Evolutionary conservation across 2,329 filamentous ascomycete genomes (phyloP).

Genomic region (Botrytis porri): DNA sequence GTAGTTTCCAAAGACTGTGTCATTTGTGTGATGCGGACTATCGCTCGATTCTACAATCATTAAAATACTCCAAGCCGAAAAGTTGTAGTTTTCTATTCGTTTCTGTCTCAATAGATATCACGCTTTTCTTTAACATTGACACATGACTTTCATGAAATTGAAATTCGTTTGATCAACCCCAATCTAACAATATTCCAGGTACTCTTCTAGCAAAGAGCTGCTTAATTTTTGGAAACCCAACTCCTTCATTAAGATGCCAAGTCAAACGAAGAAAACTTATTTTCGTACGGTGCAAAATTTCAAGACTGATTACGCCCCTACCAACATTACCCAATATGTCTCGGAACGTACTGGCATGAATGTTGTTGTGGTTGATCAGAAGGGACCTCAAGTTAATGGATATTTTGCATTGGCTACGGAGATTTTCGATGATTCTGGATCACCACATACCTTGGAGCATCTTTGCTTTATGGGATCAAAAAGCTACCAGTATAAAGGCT

Average conservation of each 20-base stretch:
- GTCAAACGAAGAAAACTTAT: slow-evolving; percentile 49
- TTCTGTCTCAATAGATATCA: background rate
- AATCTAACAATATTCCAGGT: background rate
- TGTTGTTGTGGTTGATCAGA: slow-evolving; percentile 84
- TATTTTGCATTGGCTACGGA: slow-evolving; percentile 96
- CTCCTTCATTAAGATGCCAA: slow-evolving; percentile 50
- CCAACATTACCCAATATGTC: slow-evolving; percentile 90
- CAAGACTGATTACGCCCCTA: slow-evolving; percentile 84
- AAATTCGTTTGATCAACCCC: background rate
- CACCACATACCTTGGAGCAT: slow-evolving; percentile 83
- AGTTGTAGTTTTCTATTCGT: background rate
- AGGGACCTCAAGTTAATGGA: slow-evolving; percentile 91
- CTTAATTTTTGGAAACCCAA: background rate
- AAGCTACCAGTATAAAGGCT: slow-evolving; percentile 89
- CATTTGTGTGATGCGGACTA: background rate
- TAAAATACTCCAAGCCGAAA: background rate
- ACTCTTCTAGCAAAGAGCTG: background rate
- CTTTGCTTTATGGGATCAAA: slow-evolving; percentile 87
- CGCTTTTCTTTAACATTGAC: background rate
- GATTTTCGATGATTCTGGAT: slow-evolving; percentile 94
- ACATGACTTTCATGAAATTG: background rate
- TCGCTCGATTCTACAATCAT: background rate
- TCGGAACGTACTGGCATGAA: slow-evolving; percentile 93
- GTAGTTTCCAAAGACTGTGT: background rate
- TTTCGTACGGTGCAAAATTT: slow-evolving; percentile 87